A percentile compares a stretch with the other conserved stretches of the same genome.
phyloP scores from a whole-genome alignment of 73 alveolate species.

The Urostyla sp. region DNA sequence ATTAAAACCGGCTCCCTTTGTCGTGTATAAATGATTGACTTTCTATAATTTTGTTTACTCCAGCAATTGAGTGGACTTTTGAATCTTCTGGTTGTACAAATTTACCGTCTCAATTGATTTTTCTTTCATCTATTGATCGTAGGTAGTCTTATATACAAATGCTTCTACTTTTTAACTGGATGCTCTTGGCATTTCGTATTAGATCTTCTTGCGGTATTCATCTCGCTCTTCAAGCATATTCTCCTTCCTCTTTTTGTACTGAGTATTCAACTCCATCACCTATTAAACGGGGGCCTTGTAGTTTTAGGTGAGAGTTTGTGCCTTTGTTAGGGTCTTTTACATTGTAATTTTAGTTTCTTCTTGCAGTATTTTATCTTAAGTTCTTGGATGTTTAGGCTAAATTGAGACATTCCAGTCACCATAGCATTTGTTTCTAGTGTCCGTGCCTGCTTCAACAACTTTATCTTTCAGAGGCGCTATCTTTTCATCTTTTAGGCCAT shows the following conservation, averaged over 20 bases:
- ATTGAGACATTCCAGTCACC: slow-evolving; percentile 71
- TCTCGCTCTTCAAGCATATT: slow-evolving; percentile 58
- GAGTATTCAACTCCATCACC: slow-evolving; percentile 32
- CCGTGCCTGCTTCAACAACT: slow-evolving; percentile 64
- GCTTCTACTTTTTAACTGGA: slow-evolving; percentile 72
- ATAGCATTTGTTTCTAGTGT: slow-evolving; percentile 62
- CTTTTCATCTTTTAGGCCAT: slow-evolving; percentile 57
- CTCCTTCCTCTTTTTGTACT: slow-evolving; percentile 30
- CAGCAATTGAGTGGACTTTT: too few relatives aligned
- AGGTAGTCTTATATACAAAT: slow-evolving; percentile 54
- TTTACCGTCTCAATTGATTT: not conserved
- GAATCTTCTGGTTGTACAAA: not conserved
- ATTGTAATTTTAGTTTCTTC: slow-evolving; percentile 24
- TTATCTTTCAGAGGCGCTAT: slow-evolving; percentile 45
- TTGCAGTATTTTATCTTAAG: slow-evolving; percentile 28
- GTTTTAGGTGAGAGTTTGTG: slow-evolving; percentile 14
- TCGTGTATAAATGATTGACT: too few relatives aligned
- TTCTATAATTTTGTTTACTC: too few relatives aligned
- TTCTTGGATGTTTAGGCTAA: slow-evolving; percentile 18
- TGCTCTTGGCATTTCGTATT: slow-evolving; percentile 63
- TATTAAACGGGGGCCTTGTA: slow-evolving; percentile 58
- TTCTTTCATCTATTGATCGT: slow-evolving; percentile 22
- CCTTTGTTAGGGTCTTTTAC: slow-evolving; percentile 34
- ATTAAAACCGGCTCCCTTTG: too few relatives aligned
- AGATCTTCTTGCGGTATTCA: slow-evolving; percentile 43